Base-by-base conservation (phyloP, 768 basidiomycete species). In the Lanmaoa pseudosensibilis region DNA sequence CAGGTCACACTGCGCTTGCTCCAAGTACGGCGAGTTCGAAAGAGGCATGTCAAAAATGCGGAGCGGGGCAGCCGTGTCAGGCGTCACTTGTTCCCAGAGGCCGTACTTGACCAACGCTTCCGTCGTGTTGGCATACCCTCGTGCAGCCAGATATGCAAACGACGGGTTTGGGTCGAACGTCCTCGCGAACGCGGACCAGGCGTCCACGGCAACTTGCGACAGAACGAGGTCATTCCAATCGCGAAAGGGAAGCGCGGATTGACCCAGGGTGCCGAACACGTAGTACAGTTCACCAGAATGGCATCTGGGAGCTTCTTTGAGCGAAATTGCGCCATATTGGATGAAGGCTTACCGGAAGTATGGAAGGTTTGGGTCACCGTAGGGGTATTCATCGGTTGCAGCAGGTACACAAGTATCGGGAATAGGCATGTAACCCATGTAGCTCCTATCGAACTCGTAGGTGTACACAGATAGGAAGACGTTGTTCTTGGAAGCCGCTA, bases 401-500 rank as follows among this genome's bases (percentile, higher is more conserved):
- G 80, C 76, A 1, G 81, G n/a, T n/a, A 76, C 70, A 59, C 82
- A 82, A 0, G 74, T 71, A 2, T 75, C 76, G 10, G 73, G 67
- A 44, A 78, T 75, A 2, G 79, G 79, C 55, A 76, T 73, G 54
- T 75, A 82, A 1, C 79, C 78, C 58, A 70, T 67, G 47, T 77
- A 79, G 54, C 74, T 77, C 34, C 78, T 65, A 55, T 82, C 78
- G 55, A 81, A 82, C 55, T 79, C 71, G 66, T 81, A 82, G 15
- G 75, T 69, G 63, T 73, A 79, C 8, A 77, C 66, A 12, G 74
- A 75, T 21, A 70, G 67, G 66, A 81, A 79, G 11, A 77, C 64
- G 11, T 73, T 65, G 62, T 81, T 72, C 34, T 73, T 67, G 9
- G 75, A 69, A 19, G 75, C 78, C 1, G 80, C 75, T 36, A 74